Evolutionary conservation across 2,329 filamentous ascomycete genomes (phyloP), one percentile per base, ranked within the genome.

Genomic region (Ramularia endophylla): DNA sequence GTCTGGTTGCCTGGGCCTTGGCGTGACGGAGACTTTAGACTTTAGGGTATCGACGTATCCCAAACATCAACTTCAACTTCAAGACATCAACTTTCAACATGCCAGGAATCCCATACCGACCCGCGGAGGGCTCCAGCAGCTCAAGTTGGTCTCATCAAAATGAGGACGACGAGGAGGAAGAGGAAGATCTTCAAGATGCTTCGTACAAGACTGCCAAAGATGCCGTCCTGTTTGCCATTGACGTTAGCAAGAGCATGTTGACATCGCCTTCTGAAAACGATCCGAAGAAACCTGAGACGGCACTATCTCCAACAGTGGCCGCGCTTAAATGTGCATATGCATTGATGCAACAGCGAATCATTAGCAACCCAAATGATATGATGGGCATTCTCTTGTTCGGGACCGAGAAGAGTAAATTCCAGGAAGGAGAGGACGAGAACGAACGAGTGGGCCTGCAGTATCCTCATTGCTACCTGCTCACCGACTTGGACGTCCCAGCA

Each of bases 271-370:
- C 79, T 2, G 67, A 73, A 2, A 74, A 74, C 5, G 73, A 77
- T 46, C 76, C 81, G 37, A 94, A 86, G 66, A 90, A 88, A 62
- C 78, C 80, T 31, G 83, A 86, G 50, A 80, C 73, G 43, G 86
- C 90, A 56, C 42, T 62, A 1, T 89, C 85, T 32, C 81, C 90
- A 3, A 74, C 87, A 1, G 75, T 83, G 38, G 89, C 90, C 12
- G 89, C 92, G 3, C 68, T 98, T 36, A 95, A 95, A 72, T 95
- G 87, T 56, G 92, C 90, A 43, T 94, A 94, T 58, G 80, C 87
- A 58, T 73, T 98, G 39, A 95, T 98, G 87, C 87, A 97, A 67
- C 90, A 97, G 68, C 87, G 92, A 55, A 97, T 98, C 64, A 97
- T 98, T 55, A 90, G 90, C 3, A 90, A 89, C 47, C 92, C 92